phyloP scores from a whole-genome alignment of 225 moss, liverwort and hornwort genomes.

The Antitrichia curtipendula region DNA sequence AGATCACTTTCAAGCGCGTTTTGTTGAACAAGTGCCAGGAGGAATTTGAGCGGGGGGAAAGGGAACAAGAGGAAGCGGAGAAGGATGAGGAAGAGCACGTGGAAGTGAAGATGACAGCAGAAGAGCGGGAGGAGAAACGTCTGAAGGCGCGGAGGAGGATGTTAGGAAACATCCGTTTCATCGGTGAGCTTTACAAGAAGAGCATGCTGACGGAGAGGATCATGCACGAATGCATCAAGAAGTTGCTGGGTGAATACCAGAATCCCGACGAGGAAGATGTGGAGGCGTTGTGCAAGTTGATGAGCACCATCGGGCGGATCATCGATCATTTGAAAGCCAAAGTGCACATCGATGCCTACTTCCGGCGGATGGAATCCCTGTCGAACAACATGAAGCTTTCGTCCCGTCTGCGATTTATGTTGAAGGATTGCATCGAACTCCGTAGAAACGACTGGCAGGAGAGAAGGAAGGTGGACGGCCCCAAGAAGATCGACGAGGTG shows the following conservation, averaged over 20 bases:
- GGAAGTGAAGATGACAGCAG: slow-evolving; percentile 64
- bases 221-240: slow-evolving; percentile 97
- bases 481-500: slow-evolving; percentile 92
- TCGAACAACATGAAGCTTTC: slow-evolving; percentile 79
- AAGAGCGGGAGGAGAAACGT: slow-evolving; percentile 71
- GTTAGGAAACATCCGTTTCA: slow-evolving; percentile 89
- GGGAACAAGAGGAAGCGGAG: slow-evolving; percentile 89
- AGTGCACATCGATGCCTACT: slow-evolving; percentile 86
- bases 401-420: slow-evolving; percentile 75
- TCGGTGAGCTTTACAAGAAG: slow-evolving; percentile 93
- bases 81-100: slow-evolving; percentile 83
- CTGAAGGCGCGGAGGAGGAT: slow-evolving; percentile 76
- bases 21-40: slow-evolving; percentile 91
- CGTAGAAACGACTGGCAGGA: slow-evolving; percentile 77
- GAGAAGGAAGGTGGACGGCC: slow-evolving; percentile 93
- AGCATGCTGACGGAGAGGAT: slow-evolving; percentile 92
- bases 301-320: slow-evolving; percentile 90
- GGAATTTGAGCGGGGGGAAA: slow-evolving; percentile 84
- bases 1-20: slow-evolving; percentile 87
- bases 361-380: slow-evolving; percentile 60
- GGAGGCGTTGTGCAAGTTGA: slow-evolving; percentile 93
- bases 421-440: slow-evolving; percentile 85
- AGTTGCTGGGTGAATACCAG: slow-evolving; percentile 68
- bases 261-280: slow-evolving; percentile 97
- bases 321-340: slow-evolving; percentile 84